Conservation (phyloP, 306 rosid species). For the Vigna angularis region DNA sequence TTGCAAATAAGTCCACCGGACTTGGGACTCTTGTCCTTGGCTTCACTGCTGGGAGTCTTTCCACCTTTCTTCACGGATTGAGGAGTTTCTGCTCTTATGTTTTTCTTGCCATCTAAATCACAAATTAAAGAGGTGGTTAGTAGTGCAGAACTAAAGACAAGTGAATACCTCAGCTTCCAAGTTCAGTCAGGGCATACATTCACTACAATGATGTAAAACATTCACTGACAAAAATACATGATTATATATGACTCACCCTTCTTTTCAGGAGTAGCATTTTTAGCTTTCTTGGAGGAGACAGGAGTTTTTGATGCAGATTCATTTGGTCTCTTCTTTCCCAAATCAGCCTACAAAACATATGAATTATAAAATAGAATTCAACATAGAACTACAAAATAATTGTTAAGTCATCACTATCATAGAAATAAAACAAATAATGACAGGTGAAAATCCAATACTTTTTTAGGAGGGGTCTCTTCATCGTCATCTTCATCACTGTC, state of each 20-base stretch:
- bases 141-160: no score
- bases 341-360: conserved; percentile 47
- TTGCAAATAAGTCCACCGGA: conserved; percentile 72
- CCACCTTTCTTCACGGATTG: conserved; percentile 77
- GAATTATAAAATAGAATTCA: neutral
- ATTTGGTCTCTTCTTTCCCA: conserved; percentile 70
- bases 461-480: conserved; percentile 64
- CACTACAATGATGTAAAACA: neutral
- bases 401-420: neutral
- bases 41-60: conserved; percentile 56
- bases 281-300: conserved; percentile 70
- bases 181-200: neutral
- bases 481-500: conserved; percentile 59
- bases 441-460: conserved; percentile 46
- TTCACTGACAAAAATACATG: neutral
- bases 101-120: conserved; percentile 68
- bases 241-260: conserved; percentile 55
- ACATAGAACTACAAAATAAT: neutral
- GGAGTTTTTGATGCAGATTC: conserved; percentile 75
- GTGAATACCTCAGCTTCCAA: no score
- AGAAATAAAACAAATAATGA: neutral
- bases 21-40: conserved; percentile 64
- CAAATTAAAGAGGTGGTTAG: neutral
- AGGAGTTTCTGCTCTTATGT: conserved; percentile 74
- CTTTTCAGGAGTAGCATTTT: conserved; percentile 72